Evolutionary conservation across 169 alveolate genomes (phyloP).

Genomic region (Miamiensis avidus): DNA sequence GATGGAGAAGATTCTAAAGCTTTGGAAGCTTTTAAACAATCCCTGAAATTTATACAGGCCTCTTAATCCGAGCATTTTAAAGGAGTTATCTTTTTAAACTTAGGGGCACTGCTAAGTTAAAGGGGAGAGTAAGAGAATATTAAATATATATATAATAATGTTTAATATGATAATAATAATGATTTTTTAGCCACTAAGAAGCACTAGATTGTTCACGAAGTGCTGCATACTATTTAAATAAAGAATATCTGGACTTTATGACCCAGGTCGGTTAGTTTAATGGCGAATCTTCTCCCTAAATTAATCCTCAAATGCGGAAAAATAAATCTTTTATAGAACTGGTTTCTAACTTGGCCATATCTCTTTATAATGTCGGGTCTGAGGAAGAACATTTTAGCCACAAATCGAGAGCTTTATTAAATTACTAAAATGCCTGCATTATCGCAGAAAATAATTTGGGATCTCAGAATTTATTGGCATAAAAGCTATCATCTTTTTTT

Average conservation of each 20-base stretch:
- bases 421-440: constrained; percentile 19
- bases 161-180: not conserved
- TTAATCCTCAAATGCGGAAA: constrained; percentile 2
- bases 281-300: no score
- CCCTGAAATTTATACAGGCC: constrained; percentile 19
- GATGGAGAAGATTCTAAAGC: constrained; percentile 29
- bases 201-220: constrained; percentile 26
- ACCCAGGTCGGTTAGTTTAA: no score
- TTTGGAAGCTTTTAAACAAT: constrained; percentile 20
- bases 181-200: constrained; percentile 22
- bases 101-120: constrained; percentile 24
- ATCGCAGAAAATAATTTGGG: constrained; percentile 30
- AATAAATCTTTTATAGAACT: constrained; percentile 1
- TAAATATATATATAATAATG: no score
- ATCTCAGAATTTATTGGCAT: not conserved
- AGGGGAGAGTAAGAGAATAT: constrained; percentile 17
- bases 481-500: constrained; percentile 6
- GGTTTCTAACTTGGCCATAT: constrained; percentile 19
- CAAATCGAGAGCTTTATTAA: constrained; percentile 9
- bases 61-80: constrained; percentile 3
- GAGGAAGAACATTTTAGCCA: constrained; percentile 20
- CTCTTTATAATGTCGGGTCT: constrained; percentile 29
- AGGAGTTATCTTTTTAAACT: constrained; percentile 28
- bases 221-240: constrained; percentile 25
- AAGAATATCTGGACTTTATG: constrained; percentile 18